Percentiles rank a stretch among this genome's conserved stretches.
Evolutionary conservation across 179 eudicot species (phyloP).

Genomic region (Beta corolliflora): DNA sequence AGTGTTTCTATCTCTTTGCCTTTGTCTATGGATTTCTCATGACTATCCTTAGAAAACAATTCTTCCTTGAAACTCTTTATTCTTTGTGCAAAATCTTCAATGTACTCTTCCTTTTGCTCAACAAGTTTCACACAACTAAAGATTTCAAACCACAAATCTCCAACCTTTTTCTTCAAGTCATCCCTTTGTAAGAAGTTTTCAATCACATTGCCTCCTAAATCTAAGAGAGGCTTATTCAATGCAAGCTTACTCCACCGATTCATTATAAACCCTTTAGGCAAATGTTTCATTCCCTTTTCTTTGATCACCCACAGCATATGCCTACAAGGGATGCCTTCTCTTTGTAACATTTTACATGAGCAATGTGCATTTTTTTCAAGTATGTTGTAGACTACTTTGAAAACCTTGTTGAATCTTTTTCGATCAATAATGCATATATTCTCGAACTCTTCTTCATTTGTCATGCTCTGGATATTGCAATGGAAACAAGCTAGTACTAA

Average conservation of each 20-base stretch:
- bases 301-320: background rate
- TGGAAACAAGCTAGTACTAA: too few species aligned
- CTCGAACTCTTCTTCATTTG: background rate
- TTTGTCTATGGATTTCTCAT: background rate
- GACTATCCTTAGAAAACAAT: background rate
- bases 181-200: background rate
- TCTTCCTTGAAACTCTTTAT: background rate
- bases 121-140: background rate
- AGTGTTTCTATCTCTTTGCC: background rate
- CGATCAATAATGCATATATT: background rate
- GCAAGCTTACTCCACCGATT: background rate
- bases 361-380: background rate
- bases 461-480: background rate
- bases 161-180: background rate
- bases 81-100: background rate
- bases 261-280: background rate
- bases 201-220: background rate
- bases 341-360: background rate
- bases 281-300: background rate
- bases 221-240: background rate
- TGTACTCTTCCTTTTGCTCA: background rate
- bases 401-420: background rate
- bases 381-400: background rate
- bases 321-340: background rate
- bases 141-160: background rate